Percentiles rank a stretch among this genome's conserved stretches.
These are phyloP conservation scores for Aspergillus hiratsukae DNA, from an alignment of 2,329 filamentous ascomycete genomes.

Conservation along the genomic window DNA sequence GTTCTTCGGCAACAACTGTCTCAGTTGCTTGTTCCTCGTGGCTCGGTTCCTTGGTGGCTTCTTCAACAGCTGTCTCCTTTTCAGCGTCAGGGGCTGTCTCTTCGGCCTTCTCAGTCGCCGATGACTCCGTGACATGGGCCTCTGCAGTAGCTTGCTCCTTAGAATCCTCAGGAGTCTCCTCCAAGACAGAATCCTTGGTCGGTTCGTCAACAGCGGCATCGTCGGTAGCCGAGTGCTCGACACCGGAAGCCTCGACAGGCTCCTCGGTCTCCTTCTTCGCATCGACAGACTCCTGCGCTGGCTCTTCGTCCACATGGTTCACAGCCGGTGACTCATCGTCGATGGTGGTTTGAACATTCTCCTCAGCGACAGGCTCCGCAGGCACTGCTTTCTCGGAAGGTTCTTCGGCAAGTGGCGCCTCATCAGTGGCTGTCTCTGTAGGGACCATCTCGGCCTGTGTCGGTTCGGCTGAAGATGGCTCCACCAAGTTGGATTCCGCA, in stretches of 20 bases:
- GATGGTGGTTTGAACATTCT: not conserved
- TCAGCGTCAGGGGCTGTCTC: not conserved
- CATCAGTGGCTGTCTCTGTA: not conserved
- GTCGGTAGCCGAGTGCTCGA: conserved; percentile 6
- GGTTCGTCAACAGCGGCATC: conserved; percentile 6
- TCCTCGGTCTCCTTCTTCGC: conserved; percentile 3
- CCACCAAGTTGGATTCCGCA: not conserved
- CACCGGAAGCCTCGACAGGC: not conserved
- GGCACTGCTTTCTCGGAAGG: not conserved
- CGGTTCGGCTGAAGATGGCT: not conserved
- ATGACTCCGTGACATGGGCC: not conserved
- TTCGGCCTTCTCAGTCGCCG: conserved; percentile 6
- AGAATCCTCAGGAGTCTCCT: conserved; percentile 2
- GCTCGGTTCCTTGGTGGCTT: not conserved
- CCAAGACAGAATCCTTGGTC: conserved; percentile 2
- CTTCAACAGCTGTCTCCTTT: not conserved
- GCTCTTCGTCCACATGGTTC: conserved; percentile 2
- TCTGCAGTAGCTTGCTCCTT: conserved; percentile 4
- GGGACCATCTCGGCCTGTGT: not conserved
- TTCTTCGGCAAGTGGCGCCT: not conserved
- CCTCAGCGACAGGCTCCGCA: not conserved
- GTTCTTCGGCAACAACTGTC: conserved; percentile 8
- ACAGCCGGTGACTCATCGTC: conserved; percentile 1
- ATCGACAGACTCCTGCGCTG: not conserved
- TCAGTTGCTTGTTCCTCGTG: conserved; percentile 7